A percentile compares a stretch with the other conserved stretches of the same genome.
Evolutionary conservation across 345 rosid genomes (phyloP).

Genomic region (Syzygium oleosum): DNA sequence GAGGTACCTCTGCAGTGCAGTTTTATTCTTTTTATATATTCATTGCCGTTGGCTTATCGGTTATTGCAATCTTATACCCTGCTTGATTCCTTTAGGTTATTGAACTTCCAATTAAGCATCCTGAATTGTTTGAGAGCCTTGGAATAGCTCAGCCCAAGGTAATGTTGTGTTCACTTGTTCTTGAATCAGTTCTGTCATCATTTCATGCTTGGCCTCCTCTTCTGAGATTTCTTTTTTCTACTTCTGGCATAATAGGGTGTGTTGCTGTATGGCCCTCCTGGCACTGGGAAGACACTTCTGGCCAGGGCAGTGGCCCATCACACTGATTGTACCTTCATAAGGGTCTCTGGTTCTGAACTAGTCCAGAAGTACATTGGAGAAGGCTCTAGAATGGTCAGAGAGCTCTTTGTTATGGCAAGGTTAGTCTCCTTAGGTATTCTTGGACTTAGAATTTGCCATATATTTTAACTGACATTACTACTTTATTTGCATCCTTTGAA

Average conservation of each 20-base stretch:
- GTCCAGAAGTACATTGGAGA: constrained; percentile 98
- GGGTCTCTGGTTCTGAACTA: constrained; percentile 97
- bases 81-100: constrained; percentile 52
- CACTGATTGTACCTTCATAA: constrained; percentile 97
- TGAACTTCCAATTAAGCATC: constrained; percentile 98
- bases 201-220: background rate
- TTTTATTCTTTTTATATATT: background rate
- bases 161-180: background rate
- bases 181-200: background rate
- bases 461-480: background rate
- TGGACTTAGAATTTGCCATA: background rate
- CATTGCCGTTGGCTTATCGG: background rate
- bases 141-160: constrained; percentile 99
- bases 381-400: constrained; percentile 99
- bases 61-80: background rate
- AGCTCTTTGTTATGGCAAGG: constrained; percentile 99
- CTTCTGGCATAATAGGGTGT: constrained; percentile 53
- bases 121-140: constrained; percentile 93
- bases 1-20: constrained; percentile 37
- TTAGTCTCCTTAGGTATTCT: constrained; percentile 2
- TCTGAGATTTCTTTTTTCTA: background rate
- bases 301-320: constrained; percentile 99
- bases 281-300: constrained; percentile 93
- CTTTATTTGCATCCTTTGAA: background rate
- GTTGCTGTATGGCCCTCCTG: constrained; percentile 95